Evolutionary conservation across 2,329 filamentous ascomycete species (phyloP).

Genomic region (Talaromyces rugulosus): DNA sequence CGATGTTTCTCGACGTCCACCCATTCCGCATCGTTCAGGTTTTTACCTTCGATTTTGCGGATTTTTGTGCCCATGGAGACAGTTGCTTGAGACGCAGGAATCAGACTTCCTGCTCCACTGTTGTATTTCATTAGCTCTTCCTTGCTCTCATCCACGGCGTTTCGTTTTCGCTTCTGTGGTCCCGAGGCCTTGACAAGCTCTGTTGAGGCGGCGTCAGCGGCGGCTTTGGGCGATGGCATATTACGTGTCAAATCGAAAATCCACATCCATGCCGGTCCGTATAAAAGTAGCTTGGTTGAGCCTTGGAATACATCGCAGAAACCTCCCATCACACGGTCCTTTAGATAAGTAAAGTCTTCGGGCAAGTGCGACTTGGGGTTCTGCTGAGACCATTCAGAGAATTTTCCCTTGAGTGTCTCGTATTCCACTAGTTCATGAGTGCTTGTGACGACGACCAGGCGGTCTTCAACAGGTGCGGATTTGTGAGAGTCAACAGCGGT

Average conservation of each 20-base stretch:
- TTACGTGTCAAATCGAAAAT: slow-evolving; percentile 85
- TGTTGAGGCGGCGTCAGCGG: slow-evolving; percentile 21
- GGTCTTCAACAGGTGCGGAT: slow-evolving; percentile 34
- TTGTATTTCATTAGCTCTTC: slow-evolving; percentile 43
- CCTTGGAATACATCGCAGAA: slow-evolving; percentile 67
- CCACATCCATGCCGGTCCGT: slow-evolving; percentile 78
- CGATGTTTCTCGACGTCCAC: slow-evolving; percentile 30
- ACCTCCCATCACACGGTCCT: slow-evolving; percentile 76
- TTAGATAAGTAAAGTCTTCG: slow-evolving; percentile 65
- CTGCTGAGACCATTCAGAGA: slow-evolving; percentile 80
- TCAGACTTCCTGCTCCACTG: slow-evolving; percentile 54
- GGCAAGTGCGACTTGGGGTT: slow-evolving; percentile 76
- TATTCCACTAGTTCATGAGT: slow-evolving; percentile 71
- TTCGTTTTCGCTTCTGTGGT: slow-evolving; percentile 41
- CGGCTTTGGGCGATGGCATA: slow-evolving; percentile 44
- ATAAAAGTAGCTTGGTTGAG: slow-evolving; percentile 74
- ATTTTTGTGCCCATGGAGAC: slow-evolving; percentile 46
- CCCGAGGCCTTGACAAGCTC: slow-evolving; percentile 20
- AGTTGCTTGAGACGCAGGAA: slow-evolving; percentile 41
- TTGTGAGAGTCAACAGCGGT: slow-evolving; percentile 22
- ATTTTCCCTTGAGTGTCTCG: slow-evolving; percentile 67
- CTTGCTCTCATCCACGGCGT: slow-evolving; percentile 25
- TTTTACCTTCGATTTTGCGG: slow-evolving; percentile 42
- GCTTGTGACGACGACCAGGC: slow-evolving; percentile 59
- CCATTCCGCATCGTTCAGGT: slow-evolving; percentile 32